Conservation (phyloP, 441 rosid species). For the Corymbia calophylla region DNA sequence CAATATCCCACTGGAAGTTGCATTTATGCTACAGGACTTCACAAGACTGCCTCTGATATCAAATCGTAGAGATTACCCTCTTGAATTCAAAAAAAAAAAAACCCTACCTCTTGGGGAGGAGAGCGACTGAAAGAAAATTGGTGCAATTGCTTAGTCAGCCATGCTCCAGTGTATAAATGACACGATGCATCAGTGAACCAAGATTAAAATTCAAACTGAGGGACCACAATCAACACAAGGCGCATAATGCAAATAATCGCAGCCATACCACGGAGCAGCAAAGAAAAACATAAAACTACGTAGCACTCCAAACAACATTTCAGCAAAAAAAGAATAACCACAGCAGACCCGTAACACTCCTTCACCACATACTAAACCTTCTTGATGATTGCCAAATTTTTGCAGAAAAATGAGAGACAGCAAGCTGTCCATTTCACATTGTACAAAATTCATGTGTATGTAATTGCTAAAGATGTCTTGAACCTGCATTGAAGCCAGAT, state of each 20-base stretch:
- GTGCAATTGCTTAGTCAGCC: not conserved
- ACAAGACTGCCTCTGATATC: not conserved
- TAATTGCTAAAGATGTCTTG: not conserved
- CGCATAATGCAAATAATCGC: not conserved
- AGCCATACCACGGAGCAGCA: not conserved
- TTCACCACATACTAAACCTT: not conserved
- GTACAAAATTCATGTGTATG: not conserved
- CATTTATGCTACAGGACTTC: not conserved
- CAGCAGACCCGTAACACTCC: not conserved
- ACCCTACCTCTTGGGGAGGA: not conserved
- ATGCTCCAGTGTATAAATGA: not conserved
- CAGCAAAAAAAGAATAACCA: not conserved
- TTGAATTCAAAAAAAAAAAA: not conserved
- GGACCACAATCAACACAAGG: not conserved
- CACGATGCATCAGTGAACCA: not conserved
- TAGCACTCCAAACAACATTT: not conserved
- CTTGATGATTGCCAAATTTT: not conserved
- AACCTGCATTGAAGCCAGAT: conserved; percentile 89
- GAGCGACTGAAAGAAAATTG: not conserved
- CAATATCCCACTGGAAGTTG: not conserved
- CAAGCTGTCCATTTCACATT: not conserved
- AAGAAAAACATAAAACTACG: not conserved
- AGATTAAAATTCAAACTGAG: not conserved
- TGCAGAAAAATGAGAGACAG: not conserved
- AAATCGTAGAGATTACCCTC: not conserved